Conservation (phyloP, 345 rosid species). For the Corchorus capsularis region DNA sequence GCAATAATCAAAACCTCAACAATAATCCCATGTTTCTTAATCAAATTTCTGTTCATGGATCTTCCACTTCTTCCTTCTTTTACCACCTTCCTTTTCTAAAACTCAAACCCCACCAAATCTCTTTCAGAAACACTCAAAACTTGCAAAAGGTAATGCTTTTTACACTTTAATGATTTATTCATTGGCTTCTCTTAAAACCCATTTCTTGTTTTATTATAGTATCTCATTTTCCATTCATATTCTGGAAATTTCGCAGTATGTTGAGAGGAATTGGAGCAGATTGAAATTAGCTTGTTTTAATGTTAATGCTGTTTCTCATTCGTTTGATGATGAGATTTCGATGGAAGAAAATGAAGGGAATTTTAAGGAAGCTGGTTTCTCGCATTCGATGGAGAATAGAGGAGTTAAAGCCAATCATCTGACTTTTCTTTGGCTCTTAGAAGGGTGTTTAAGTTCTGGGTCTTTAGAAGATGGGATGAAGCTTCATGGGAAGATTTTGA, state of each 20-base stretch:
- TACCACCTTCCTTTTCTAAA: slow-evolving; percentile 31
- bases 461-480: slow-evolving; percentile 48
- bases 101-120: slow-evolving; percentile 15
- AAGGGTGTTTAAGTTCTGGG: slow-evolving; percentile 46
- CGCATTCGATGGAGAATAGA: slow-evolving; percentile 40
- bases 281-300: slow-evolving; percentile 28
- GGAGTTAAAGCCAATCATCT: slow-evolving; percentile 53
- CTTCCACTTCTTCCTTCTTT: slow-evolving; percentile 34
- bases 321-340: slow-evolving; percentile 38
- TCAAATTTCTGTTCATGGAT: slow-evolving; percentile 30
- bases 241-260: slow-evolving; percentile 27
- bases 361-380: slow-evolving; percentile 30
- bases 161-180: background rate
- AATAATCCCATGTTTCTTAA: slow-evolving; percentile 37
- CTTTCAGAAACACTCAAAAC: slow-evolving; percentile 20
- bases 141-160: slow-evolving; percentile 30
- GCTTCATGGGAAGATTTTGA: slow-evolving; percentile 64
- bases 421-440: slow-evolving; percentile 59
- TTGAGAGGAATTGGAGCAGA: slow-evolving; percentile 34
- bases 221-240: slow-evolving; percentile 1
- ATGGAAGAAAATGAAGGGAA: slow-evolving; percentile 29
- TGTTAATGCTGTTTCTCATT: slow-evolving; percentile 28
- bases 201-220: background rate
- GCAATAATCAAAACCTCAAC: slow-evolving; percentile 6
- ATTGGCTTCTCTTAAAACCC: background rate